Evolutionary conservation across 352 stramenopile genomes (phyloP).

Genomic region (Aphanomyces euteiches): DNA sequence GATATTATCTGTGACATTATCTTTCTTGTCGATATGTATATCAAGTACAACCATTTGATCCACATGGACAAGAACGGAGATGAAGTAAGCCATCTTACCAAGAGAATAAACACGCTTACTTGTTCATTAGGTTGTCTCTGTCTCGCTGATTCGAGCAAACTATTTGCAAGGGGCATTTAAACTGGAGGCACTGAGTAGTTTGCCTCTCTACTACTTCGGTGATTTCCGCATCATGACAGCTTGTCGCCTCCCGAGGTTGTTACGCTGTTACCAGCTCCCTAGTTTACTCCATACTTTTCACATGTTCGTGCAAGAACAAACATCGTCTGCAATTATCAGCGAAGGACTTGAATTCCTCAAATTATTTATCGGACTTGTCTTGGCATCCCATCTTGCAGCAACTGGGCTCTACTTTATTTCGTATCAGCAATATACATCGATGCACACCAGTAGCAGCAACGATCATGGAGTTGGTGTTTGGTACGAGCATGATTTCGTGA

Average conservation of each 20-base stretch:
- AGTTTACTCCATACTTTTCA: slow-evolving; percentile 35
- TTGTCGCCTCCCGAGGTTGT: slow-evolving; percentile 36
- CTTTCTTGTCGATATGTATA: slow-evolving; percentile 40
- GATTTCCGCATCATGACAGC: slow-evolving; percentile 41
- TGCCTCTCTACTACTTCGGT: slow-evolving; percentile 42
- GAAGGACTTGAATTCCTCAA: slow-evolving; percentile 23
- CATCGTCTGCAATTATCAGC: neutral
- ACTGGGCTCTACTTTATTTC: slow-evolving; percentile 19
- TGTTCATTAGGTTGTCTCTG: slow-evolving; percentile 18
- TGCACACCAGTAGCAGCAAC: neutral
- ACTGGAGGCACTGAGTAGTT: slow-evolving; percentile 31
- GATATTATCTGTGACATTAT: slow-evolving; percentile 36
- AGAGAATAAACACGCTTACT: neutral
- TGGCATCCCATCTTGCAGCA: slow-evolving; percentile 17
- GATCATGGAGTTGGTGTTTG: slow-evolving; percentile 31
- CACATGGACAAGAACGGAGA: slow-evolving; percentile 27
- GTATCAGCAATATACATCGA: neutral
- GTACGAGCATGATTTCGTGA: slow-evolving; percentile 65
- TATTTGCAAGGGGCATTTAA: slow-evolving; percentile 38
- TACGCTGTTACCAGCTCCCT: slow-evolving; percentile 35
- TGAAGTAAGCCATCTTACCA: neutral
- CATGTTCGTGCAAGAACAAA: slow-evolving; percentile 28
- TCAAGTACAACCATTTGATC: slow-evolving; percentile 37
- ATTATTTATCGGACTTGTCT: slow-evolving; percentile 6
- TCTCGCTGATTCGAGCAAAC: slow-evolving; percentile 32